Percentiles rank a stretch among this genome's conserved stretches.
Evolutionary conservation across 305 asterid genomes (phyloP).

Genomic region (Fraxinus xanthoxyloides): DNA sequence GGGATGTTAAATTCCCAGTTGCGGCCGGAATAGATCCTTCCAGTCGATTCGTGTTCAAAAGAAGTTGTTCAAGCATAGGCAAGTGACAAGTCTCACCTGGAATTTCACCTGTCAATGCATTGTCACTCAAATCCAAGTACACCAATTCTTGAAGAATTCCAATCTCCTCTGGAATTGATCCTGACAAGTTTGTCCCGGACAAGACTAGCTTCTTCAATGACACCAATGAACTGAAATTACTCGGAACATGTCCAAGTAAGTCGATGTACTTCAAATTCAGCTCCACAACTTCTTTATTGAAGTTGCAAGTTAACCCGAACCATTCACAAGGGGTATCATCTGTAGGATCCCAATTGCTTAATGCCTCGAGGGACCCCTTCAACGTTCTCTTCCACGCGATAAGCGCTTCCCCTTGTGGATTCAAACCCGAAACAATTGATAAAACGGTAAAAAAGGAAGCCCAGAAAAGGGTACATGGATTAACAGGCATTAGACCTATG

Average conservation of each 20-base stretch:
- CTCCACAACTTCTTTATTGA: slow-evolving; percentile 47
- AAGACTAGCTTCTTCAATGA: slow-evolving; percentile 49
- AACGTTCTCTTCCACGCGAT: slow-evolving; percentile 61
- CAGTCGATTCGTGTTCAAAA: slow-evolving; percentile 53
- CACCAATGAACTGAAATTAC: slow-evolving; percentile 42
- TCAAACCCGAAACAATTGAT: slow-evolving; percentile 30
- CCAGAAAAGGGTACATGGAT: slow-evolving; percentile 39
- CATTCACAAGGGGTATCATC: slow-evolving; percentile 67
- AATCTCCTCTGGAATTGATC: slow-evolving; percentile 51
- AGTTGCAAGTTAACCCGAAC: slow-evolving; percentile 68
- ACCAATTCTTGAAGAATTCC: slow-evolving; percentile 40
- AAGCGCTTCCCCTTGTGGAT: slow-evolving; percentile 61
- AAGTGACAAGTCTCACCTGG: slow-evolving; percentile 44
- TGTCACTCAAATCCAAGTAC: slow-evolving; percentile 64
- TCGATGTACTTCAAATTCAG: slow-evolving; percentile 58
- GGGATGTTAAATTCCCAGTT: slow-evolving; percentile 51
- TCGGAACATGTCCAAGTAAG: slow-evolving; percentile 54
- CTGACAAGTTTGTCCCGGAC: slow-evolving; percentile 70
- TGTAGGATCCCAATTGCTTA: slow-evolving; percentile 59
- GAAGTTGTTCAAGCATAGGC: slow-evolving; percentile 45
- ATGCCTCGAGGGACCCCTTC: slow-evolving; percentile 46
- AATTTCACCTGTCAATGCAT: slow-evolving; percentile 62
- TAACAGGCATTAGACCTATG: slow-evolving; percentile 50
- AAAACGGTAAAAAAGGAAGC: slow-evolving; percentile 18
- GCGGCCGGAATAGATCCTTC: slow-evolving; percentile 54